Percentiles rank a stretch among this genome's conserved stretches.
Conservation (phyloP, 1,284 basidiomycete genomes). For the Phellinidium pouzarii region DNA sequence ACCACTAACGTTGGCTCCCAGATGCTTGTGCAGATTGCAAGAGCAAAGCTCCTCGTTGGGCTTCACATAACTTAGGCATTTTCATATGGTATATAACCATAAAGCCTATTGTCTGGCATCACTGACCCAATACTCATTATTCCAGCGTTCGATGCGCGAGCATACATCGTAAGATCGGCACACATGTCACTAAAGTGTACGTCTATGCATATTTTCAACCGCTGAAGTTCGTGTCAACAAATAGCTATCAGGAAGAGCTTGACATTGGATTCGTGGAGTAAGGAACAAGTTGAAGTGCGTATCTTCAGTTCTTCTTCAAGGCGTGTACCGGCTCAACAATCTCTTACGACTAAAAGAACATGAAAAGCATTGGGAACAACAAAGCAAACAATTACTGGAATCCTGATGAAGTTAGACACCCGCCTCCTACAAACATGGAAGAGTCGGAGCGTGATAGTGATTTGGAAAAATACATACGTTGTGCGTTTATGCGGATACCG, state of each 20-base stretch:
- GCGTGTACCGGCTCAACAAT: too few relatives aligned
- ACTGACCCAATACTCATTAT: conserved; percentile 17
- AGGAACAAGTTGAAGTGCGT: conserved; percentile 77
- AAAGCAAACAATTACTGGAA: conserved; percentile 73
- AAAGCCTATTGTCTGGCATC: not conserved
- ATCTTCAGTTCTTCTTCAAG: conserved; percentile 6
- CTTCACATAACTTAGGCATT: conserved; percentile 74
- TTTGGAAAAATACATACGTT: conserved; percentile 76
- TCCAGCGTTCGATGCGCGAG: conserved; percentile 74
- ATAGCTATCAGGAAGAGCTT: conserved; percentile 64
- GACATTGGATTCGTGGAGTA: conserved; percentile 78
- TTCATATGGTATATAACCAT: conserved; percentile 61
- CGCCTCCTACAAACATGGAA: conserved; percentile 72
- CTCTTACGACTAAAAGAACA: too few relatives aligned
- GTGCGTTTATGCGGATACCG: conserved; percentile 33
- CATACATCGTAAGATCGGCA: conserved; percentile 84
- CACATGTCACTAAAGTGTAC: conserved; percentile 80
- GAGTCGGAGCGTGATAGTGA: conserved; percentile 79
- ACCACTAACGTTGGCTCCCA: conserved; percentile 26
- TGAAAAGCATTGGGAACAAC: conserved; percentile 71
- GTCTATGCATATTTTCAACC: conserved; percentile 26
- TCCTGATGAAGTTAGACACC: conserved; percentile 67
- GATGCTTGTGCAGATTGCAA: conserved; percentile 84
- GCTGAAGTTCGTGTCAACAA: conserved; percentile 18
- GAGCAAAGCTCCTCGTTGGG: conserved; percentile 70